Base-by-base conservation (phyloP, 2,329 filamentous ascomycete genomes). In the Knufia fluminis region DNA sequence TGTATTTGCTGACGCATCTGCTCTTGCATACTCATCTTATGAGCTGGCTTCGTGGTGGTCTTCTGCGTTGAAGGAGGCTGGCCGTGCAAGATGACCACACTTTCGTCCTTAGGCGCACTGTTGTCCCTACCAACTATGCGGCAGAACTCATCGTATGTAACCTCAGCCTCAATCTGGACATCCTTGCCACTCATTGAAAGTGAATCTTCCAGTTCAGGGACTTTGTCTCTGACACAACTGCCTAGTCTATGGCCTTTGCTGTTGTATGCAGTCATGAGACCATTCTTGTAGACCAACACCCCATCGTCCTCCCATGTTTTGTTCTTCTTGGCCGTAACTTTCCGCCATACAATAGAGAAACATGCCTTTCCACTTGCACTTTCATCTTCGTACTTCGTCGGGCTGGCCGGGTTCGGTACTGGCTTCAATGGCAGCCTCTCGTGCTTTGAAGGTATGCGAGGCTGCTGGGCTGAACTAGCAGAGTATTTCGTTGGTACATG, bases 301-400 rank as follows among this genome's bases (percentile, higher is more conserved):
- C 82, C 83, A 64, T 87, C 83, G 2, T 83, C 82, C 59, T 86
- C 83, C 82, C 83, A 87, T 3, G 81, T 86, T 62, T 86, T 86
- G 64, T 86, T 79, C 66, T 86, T 87, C 64, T 85, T 86, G 4
- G 70, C 76, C 0, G 81, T 85, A 46, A 75, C 77, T 63, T 84
- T 85, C 17, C 83, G 78, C 82, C 78, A 79, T 46, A 53, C 28
- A 45, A 55, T 41, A 23, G 38, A 52, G 32, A 58, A 60, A 51
- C 53, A 57, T 24, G 36, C 35, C 48, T 50, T 49, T 22, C 54
- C 50, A 22, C 42, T 26, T 14, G 40, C 36, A 14, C 46, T 41
- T 12, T 26, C 28, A 12, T 39, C 38, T 3, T 28, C 50, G 48
- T 66, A 63, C 32, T 52, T 59, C 22, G 64, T 61, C 46, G 66